Evolutionary conservation across 2,329 filamentous ascomycete genomes (phyloP).

Genomic region (Coniochaeta sp.): DNA sequence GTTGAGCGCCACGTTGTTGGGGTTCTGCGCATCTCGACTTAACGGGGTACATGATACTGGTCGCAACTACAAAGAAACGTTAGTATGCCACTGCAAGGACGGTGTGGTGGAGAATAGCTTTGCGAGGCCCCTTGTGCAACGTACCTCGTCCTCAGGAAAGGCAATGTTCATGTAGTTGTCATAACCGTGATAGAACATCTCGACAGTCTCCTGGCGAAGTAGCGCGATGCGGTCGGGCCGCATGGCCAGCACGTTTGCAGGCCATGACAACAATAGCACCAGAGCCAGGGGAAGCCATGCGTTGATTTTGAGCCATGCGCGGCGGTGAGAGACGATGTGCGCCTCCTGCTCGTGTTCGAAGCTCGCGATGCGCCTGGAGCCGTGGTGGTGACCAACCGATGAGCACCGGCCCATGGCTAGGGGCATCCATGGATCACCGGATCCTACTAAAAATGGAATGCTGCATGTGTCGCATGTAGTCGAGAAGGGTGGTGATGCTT

Average conservation of each 20-base stretch:
- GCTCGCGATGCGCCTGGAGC: slow-evolving; percentile 7
- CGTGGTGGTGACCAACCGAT: slow-evolving; percentile 5
- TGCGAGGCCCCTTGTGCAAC: background rate
- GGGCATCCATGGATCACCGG: slow-evolving; percentile 27
- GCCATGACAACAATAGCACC: slow-evolving; percentile 32
- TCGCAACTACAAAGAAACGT: slow-evolving; percentile 52
- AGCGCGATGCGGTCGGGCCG: slow-evolving; percentile 45
- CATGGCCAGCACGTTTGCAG: slow-evolving; percentile 38
- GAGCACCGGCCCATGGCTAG: slow-evolving; percentile 22
- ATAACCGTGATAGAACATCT: slow-evolving; percentile 96
- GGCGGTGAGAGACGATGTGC: background rate
- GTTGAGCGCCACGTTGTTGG: slow-evolving; percentile 78
- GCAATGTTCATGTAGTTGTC: slow-evolving; percentile 91
- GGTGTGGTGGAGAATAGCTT: background rate
- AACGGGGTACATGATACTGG: slow-evolving; percentile 80
- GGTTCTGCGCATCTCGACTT: slow-evolving; percentile 74
- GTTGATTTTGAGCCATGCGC: background rate
- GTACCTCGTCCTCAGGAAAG: slow-evolving; percentile 88
- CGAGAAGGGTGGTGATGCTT: background rate
- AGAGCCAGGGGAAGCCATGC: slow-evolving; percentile 18
- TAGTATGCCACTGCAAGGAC: background rate
- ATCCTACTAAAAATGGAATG: slow-evolving; percentile 20
- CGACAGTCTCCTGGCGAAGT: slow-evolving; percentile 53
- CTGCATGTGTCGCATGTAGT: slow-evolving; percentile 23
- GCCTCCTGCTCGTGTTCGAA: slow-evolving; percentile 1